Evolutionary conservation across 2,329 filamentous ascomycete species (phyloP).

Genomic region (Neonectria sp.): DNA sequence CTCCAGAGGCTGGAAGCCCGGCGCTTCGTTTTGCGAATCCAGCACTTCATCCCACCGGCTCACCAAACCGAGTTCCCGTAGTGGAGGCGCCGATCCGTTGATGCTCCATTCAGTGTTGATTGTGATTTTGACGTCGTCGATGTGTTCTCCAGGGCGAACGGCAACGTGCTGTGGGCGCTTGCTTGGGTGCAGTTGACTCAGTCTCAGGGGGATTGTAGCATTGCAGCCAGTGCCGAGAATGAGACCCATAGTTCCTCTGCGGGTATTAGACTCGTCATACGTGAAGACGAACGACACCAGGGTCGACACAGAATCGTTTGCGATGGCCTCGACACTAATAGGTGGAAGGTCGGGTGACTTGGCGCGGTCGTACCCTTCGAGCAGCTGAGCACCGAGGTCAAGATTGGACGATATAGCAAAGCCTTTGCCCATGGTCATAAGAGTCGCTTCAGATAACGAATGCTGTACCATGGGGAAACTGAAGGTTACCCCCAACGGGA

Average conservation of each 20-base stretch:
- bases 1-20: conserved; percentile 86
- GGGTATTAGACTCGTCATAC: conserved; percentile 72
- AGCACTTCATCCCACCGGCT: conserved; percentile 80
- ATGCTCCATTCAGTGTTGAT: conserved; percentile 92
- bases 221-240: conserved; percentile 89
- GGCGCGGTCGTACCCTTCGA: conserved; percentile 71
- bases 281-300: conserved; percentile 84
- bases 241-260: conserved; percentile 82
- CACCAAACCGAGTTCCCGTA: conserved; percentile 74
- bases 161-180: conserved; percentile 71
- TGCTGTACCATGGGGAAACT: conserved; percentile 79
- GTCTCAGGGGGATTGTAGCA: conserved; percentile 81
- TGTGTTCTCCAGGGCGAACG: conserved; percentile 61
- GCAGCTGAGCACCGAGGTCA: conserved; percentile 72
- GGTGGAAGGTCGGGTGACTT: conserved; percentile 68
- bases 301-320: conserved; percentile 86
- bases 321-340: conserved; percentile 81
- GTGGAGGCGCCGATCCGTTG: conserved; percentile 78
- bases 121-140: conserved; percentile 75
- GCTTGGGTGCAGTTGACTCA: conserved; percentile 72
- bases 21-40: conserved; percentile 76
- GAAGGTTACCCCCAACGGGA: conserved; percentile 79
- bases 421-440: conserved; percentile 80
- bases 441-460: conserved; percentile 72
- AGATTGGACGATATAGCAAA: conserved; percentile 74